Evolutionary conservation across 2,329 filamentous ascomycete species (phyloP).

Genomic region (Sporothrix inflata): DNA sequence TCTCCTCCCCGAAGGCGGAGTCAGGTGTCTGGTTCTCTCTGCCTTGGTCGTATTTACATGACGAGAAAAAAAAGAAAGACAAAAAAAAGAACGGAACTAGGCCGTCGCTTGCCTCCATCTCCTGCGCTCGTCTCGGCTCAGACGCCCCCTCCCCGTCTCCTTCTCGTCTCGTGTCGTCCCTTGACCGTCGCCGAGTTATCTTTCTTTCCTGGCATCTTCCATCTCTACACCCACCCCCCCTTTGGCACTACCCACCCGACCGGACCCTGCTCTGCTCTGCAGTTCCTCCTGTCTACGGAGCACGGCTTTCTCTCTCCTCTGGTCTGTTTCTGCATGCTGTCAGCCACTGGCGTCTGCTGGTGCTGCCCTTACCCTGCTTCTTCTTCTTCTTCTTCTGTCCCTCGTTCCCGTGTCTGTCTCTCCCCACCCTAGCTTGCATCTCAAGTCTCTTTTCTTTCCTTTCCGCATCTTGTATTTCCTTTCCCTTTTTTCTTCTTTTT

Average conservation of each 20-base stretch:
- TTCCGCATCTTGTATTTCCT: neutral
- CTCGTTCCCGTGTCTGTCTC: neutral
- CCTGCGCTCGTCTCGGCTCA: neutral
- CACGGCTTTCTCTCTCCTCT: conserved; percentile 3
- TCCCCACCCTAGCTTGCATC: conserved; percentile 4
- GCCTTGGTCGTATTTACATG: neutral
- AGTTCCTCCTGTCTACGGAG: conserved; percentile 3
- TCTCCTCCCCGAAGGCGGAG: conserved; percentile 18
- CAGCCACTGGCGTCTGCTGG: neutral
- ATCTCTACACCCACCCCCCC: conserved; percentile 33
- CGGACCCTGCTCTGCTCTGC: neutral
- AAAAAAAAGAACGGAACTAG: neutral
- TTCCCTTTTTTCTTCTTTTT: neutral
- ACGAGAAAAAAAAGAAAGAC: neutral
- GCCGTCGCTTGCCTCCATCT: neutral
- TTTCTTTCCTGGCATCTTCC: conserved; percentile 18
- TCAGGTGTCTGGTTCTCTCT: neutral
- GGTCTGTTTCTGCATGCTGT: neutral
- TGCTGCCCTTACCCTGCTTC: neutral
- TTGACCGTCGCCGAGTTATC: conserved; percentile 24
- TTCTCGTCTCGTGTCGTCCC: conserved; percentile 6
- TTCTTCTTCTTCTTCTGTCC: too few relatives aligned
- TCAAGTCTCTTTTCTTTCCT: conserved; percentile 15
- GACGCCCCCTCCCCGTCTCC: neutral
- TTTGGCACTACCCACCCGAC: neutral